Percentiles rank a stretch among this genome's conserved stretches.
These are phyloP conservation scores for Pseudofabraea citricarpa DNA, from an alignment of 2,329 filamentous ascomycete genomes.

Conservation along the genomic window DNA sequence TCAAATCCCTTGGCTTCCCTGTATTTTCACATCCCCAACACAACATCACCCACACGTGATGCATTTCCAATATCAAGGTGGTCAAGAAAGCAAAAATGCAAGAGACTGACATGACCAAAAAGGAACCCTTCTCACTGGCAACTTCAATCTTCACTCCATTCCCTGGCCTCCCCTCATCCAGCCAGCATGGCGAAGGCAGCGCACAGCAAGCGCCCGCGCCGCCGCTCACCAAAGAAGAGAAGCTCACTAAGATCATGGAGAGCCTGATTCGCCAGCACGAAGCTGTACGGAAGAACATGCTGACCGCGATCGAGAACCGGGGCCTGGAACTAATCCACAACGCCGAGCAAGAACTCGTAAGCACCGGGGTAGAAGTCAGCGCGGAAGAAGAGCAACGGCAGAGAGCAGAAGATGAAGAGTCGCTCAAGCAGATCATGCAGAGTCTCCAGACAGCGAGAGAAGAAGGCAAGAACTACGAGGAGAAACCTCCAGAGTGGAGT, in stretches of 20 bases:
- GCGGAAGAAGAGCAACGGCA: constrained; percentile 3
- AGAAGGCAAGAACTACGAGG: constrained; percentile 16
- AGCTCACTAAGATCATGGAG: constrained; percentile 15
- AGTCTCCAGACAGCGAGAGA: constrained; percentile 29
- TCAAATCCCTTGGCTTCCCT: too few relatives aligned
- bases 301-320: constrained; percentile 10
- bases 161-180: constrained; percentile 9
- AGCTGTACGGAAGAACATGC: constrained; percentile 16
- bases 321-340: constrained; percentile 7
- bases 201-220: constrained; percentile 1
- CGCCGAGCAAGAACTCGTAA: constrained; percentile 9
- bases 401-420: constrained; percentile 33
- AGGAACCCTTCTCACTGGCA: too few relatives aligned
- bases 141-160: constrained; percentile 23
- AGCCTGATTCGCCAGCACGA: constrained; percentile 18
- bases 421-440: constrained; percentile 36
- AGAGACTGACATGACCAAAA: too few relatives aligned
- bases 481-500: constrained; percentile 6
- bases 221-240: constrained; percentile 5
- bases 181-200: too few relatives aligned
- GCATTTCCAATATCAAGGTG: too few relatives aligned
- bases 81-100: too few relatives aligned
- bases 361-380: constrained; percentile 1
- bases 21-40: too few relatives aligned
- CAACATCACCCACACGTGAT: background rate